phyloP scores from a whole-genome alignment of 192 early-diverging fungal species.

The Coemansia sp. region DNA sequence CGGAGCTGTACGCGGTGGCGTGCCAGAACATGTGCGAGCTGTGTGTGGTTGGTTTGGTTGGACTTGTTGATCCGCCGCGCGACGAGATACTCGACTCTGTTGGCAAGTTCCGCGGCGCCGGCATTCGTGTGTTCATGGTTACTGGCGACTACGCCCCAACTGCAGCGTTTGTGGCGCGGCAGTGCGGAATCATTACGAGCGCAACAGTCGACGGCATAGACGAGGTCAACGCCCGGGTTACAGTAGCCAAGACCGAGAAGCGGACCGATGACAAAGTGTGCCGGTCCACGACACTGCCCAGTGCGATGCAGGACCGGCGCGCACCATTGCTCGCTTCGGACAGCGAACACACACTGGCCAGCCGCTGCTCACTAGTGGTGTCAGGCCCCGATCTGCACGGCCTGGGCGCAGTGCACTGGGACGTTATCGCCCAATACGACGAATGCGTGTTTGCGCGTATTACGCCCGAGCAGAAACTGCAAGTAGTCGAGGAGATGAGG shows the following conservation, averaged over 20 bases:
- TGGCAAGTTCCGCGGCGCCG: constrained; percentile 59
- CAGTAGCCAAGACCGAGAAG: background rate
- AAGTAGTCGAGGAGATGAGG: constrained; percentile 76
- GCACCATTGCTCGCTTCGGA: constrained; percentile 1
- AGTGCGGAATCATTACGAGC: constrained; percentile 72
- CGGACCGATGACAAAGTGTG: background rate
- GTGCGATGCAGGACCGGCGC: background rate
- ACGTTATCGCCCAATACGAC: constrained; percentile 62
- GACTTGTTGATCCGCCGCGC: constrained; percentile 84
- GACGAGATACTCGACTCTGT: constrained; percentile 68
- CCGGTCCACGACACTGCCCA: background rate
- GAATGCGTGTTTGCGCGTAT: constrained; percentile 88
- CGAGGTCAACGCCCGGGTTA: constrained; percentile 11
- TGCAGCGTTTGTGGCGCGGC: constrained; percentile 73
- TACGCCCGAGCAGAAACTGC: constrained; percentile 82
- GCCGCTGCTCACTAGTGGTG: constrained; percentile 55
- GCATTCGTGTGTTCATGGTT: constrained; percentile 80
- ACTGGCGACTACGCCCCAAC: constrained; percentile 80
- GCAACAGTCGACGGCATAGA: constrained; percentile 29
- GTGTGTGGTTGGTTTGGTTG: constrained; percentile 70
- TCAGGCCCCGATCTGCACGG: constrained; percentile 65
- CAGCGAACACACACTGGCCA: constrained; percentile 13
- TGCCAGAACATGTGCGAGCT: constrained; percentile 51
- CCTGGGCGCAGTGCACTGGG: constrained; percentile 69
- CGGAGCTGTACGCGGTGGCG: constrained; percentile 25